Base-by-base conservation (phyloP, 306 rosid genomes). In the Vicia sativa region DNA sequence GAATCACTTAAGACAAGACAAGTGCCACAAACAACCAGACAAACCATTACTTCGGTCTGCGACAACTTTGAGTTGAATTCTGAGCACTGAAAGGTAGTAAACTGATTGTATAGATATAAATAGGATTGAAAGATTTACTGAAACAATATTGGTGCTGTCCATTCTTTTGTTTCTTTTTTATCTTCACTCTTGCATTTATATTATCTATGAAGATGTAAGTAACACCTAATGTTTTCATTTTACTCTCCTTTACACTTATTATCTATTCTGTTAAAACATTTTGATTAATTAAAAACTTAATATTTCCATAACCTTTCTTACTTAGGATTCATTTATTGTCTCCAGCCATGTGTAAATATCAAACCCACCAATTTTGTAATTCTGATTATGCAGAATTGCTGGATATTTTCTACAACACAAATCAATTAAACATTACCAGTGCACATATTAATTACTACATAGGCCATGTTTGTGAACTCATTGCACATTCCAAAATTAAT, bases 1-100 rank as follows among this genome's bases (percentile, higher is more conserved):
- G 37, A 11, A 65, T 44, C 28, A 45, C 46, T 43, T 50, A 65
- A 56, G 34, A 45, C 64, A 34, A 6, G 38, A 34, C 59, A 28
- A 18, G 38, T 25, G 64, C 45, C 52, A 48, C 38, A 42, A 13
- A 74, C 67, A 15, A 39, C 57, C 43, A 74, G 62, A 38, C 23
- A 7, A 62, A 38, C 12, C 13, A 62, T 35, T 46, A 16, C 4
- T 74, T 48, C n/a, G 1, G 46, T 48, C 21, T 1, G 50, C 63
- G 15, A 37, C 68, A 9, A 45, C 57, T 41, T 42, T 34, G 50
- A 55, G 56, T 26, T 65, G 46, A 73, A 52, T 64, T 73, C 66
- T 74, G 50, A 65, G 14, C 34, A 31, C 14, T 57, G 11, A 64
- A 46, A 74, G 66, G 44, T 58, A 58, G 55, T 59, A 21, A 23